Evolutionary conservation across 148 eudicot species (phyloP), one percentile per base, ranked within the genome.

Genomic region (Chenopodium quinoa): DNA sequence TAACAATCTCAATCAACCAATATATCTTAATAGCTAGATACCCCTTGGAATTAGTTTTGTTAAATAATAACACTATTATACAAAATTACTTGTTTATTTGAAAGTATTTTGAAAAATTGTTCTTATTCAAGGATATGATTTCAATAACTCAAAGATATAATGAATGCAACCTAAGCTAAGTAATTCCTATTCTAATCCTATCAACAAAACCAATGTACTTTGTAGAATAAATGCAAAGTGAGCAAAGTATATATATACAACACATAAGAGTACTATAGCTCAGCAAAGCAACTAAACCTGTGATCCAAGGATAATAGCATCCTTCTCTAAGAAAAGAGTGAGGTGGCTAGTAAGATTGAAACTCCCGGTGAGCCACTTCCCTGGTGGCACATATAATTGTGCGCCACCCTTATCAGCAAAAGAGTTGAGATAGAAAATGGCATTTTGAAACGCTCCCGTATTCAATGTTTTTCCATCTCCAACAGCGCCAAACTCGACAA

Each of bases 321-420:
- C 91, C 66, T 85, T 89, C 83, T 89, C 91, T 88, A 90, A 80
- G 87, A 90, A 90, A 76, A 90, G 88, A 9, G 93, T 90, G 75
- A 90, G 91, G 78, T 90, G 93, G 83, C 89, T 90, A 10, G 91
- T 90, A 48, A 90, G 93, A 80, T 87, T 89, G 81, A 90, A 81
- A 83, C 91, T 88, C 50, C 91, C 91, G 1, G 90, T 90, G 27
- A 89, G 90, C 93, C 93, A 90, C 75, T 75, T 79, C 20, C 93
- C 93, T 4, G 86, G 77, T 3, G 93, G 93, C 71, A 90, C 90
- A 69, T 90, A 90, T 50, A 90, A 62, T 71, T 89, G 93, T 5
- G 93, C 93, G 7, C 93, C 93, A 13, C 93, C 93, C 82, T 90
- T 90, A 71, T 90, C 93, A 0, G 91, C 89, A 82, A 90, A 90